A percentile compares a stretch with the other conserved stretches of the same genome.
phyloP scores from a whole-genome alignment of 805 yeast genomes.

The Hanseniaspora lachancei region DNA sequence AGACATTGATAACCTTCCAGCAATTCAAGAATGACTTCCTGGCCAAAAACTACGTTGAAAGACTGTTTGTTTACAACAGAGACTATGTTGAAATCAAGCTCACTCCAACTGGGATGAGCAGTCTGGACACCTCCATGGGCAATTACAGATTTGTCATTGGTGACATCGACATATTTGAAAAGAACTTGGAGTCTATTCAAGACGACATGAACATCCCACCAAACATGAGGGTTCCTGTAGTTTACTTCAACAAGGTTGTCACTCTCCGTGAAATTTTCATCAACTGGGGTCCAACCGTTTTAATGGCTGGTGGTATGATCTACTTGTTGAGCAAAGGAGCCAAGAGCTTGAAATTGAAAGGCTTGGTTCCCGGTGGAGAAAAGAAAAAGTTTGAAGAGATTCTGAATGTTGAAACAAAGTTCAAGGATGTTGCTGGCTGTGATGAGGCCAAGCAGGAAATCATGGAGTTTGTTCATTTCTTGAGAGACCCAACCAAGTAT shows the following conservation, averaged over 20 bases:
- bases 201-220: constrained; percentile 49
- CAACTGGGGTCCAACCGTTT: constrained; percentile 72
- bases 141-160: constrained; percentile 65
- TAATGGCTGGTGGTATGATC: constrained; percentile 78
- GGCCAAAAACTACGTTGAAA: constrained; percentile 64
- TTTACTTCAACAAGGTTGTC: constrained; percentile 55
- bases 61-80: constrained; percentile 64
- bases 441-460: constrained; percentile 90
- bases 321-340: constrained; percentile 61
- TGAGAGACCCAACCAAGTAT: constrained; percentile 73
- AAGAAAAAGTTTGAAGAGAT: constrained; percentile 73
- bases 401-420: constrained; percentile 65
- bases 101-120: constrained; percentile 46
- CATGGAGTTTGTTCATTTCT: constrained; percentile 85
- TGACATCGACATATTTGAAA: constrained; percentile 77
- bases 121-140: constrained; percentile 30
- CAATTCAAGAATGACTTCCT: constrained; percentile 68
- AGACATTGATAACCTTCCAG: constrained; percentile 71
- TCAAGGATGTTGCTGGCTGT: constrained; percentile 88
- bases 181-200: constrained; percentile 62
- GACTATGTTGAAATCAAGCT: constrained; percentile 59
- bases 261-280: constrained; percentile 5
- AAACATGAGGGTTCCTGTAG: constrained; percentile 63
- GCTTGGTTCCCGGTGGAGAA: constrained; percentile 65
- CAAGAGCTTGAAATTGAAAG: constrained; percentile 17